Percentiles rank a stretch among this genome's conserved stretches.
Conservation (phyloP, 805 yeast genomes). For the Isabelozyma heimii region DNA sequence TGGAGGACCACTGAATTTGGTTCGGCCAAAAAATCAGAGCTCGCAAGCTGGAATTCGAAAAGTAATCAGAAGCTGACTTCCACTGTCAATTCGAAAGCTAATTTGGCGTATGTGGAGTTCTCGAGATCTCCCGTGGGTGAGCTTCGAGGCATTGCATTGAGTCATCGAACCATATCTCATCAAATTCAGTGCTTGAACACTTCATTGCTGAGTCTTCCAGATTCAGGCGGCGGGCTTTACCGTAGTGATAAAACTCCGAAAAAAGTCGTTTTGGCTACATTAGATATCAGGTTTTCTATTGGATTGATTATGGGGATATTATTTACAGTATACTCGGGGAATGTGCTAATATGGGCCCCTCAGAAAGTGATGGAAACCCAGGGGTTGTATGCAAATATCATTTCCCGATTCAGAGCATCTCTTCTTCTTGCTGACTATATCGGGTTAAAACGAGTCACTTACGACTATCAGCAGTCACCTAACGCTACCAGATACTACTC, state of each 20-base stretch:
- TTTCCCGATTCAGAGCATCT: slow-evolving; percentile 68
- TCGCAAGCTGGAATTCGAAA: slow-evolving; percentile 21
- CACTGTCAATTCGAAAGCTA: slow-evolving; percentile 26
- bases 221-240: slow-evolving; percentile 53
- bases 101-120: slow-evolving; percentile 90
- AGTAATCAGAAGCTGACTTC: slow-evolving; percentile 7
- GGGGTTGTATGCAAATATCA: slow-evolving; percentile 81
- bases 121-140: slow-evolving; percentile 89
- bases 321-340: slow-evolving; percentile 82
- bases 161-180: slow-evolving; percentile 82
- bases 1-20: slow-evolving; percentile 92
- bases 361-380: slow-evolving; percentile 70
- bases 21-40: slow-evolving; percentile 39
- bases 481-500: slow-evolving; percentile 77
- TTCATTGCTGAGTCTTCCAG: slow-evolving; percentile 64
- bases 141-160: slow-evolving; percentile 86
- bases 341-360: slow-evolving; percentile 76
- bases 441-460: slow-evolving; percentile 84
- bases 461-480: slow-evolving; percentile 89
- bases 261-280: slow-evolving; percentile 51
- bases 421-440: slow-evolving; percentile 82
- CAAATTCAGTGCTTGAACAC: slow-evolving; percentile 79
- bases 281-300: slow-evolving; percentile 55
- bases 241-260: slow-evolving; percentile 30
- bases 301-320: slow-evolving; percentile 83